Base-by-base conservation (phyloP, 2,329 filamentous ascomycete species). In the Sporothrix phasma region DNA sequence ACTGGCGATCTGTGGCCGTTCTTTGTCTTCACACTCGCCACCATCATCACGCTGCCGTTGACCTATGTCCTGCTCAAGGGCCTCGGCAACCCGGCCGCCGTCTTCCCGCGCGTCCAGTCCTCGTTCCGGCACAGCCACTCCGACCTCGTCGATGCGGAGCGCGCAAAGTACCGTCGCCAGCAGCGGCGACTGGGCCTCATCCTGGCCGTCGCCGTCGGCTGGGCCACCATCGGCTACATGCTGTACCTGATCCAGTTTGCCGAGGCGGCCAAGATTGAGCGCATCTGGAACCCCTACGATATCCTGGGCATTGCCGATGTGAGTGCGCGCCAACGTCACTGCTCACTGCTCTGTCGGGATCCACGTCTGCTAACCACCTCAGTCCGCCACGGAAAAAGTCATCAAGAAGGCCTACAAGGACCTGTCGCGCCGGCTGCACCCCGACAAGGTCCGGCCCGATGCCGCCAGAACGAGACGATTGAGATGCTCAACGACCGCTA, bases 1-100 rank as follows among this genome's bases (percentile, higher is more conserved):
- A 86, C 94, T 85, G 92, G 92, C 71, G 90, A 97, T 84, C 97
- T 97, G 81, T 99, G 97, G 82, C 94, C 95, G 70, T 96, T 96
- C 84, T 99, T 99, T 81, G 88, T 97, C 78, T 87, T 97, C 74
- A 97, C 92, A 49, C 83, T 97, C 72, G 86, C 88, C 67, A 87
- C 88, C 72, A 85, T 99, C 69, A 84, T 97, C 76, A 97, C 94
- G 39, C 78, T 96, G 65, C 92, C 93, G 67, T 83, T 96, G 72
- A 96, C 93, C 71, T 96, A 95, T 77, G 89, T 87, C 69, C 86
- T 96, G 70, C 82, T 97, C 72, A 88, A 88, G 74, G 86, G 90
- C 51, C 89, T 84, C 75, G 90, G 79, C 69, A 80, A 92, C 71
- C 85, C 90, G 68, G 88, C 92, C 73, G 88, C 87, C 69, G 89